A percentile compares a stretch with the other conserved stretches of the same genome.
These are phyloP conservation scores for Spinacia oleracea DNA, from an alignment of 179 eudicot genomes.

Conservation along the genomic window DNA sequence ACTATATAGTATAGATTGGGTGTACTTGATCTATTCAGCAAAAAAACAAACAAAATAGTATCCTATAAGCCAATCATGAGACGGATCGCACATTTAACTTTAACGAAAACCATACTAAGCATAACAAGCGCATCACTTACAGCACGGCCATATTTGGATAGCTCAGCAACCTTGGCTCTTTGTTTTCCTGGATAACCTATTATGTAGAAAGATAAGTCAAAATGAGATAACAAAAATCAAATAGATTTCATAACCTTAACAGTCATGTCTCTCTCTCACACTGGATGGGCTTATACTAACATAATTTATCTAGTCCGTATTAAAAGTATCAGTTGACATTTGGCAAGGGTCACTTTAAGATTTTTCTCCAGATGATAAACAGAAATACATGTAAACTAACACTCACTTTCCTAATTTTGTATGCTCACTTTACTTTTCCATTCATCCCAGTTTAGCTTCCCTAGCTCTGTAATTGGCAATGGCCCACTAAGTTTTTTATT, in stretches of 20 bases:
- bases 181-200: slow-evolving; percentile 57
- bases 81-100: too few species aligned
- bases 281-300: not conserved
- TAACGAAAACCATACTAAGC: not conserved
- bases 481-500: too few species aligned
- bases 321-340: not conserved
- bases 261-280: not conserved
- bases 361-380: not conserved
- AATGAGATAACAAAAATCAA: not conserved
- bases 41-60: not conserved
- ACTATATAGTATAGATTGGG: too few species aligned
- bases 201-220: slow-evolving; percentile 13
- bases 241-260: not conserved
- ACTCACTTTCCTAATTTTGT: too few species aligned
- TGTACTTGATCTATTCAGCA: not conserved
- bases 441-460: too few species aligned
- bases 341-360: not conserved
- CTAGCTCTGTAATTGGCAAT: too few species aligned
- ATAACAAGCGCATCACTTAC: slow-evolving; percentile 35
- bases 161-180: slow-evolving; percentile 47
- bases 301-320: not conserved
- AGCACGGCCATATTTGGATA: slow-evolving; percentile 56
- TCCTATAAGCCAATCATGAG: not conserved
- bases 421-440: too few species aligned
- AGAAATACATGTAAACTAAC: not conserved